Percentiles rank a stretch among this genome's conserved stretches.
These are phyloP conservation scores for Cyberlindnera mississippiensis DNA, from an alignment of 805 yeast genomes.

Conservation along the genomic window DNA sequence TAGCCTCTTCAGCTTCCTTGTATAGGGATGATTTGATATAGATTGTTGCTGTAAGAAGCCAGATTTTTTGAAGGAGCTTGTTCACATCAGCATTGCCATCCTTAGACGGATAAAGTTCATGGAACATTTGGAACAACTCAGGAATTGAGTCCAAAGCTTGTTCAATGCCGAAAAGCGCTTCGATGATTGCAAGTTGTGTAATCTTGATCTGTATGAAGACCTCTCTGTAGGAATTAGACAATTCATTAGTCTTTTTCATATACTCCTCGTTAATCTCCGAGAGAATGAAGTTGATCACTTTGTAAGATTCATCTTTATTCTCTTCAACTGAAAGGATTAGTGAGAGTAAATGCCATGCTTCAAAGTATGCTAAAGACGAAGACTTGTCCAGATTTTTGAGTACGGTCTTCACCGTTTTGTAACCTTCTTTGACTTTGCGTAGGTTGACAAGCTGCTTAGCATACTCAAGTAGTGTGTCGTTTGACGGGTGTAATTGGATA, in stretches of 20 bases:
- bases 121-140: conserved; percentile 58
- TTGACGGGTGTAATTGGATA: conserved; percentile 13
- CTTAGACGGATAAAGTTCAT: not conserved
- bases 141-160: conserved; percentile 62
- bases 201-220: conserved; percentile 62
- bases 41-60: conserved; percentile 71
- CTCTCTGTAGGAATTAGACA: conserved; percentile 8
- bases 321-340: conserved; percentile 62
- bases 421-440: conserved; percentile 40
- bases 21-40: conserved; percentile 52
- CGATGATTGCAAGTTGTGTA: conserved; percentile 70
- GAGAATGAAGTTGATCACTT: conserved; percentile 50
- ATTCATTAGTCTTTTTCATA: conserved; percentile 10
- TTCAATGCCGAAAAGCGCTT: conserved; percentile 52
- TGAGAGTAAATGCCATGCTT: conserved; percentile 64
- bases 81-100: conserved; percentile 17
- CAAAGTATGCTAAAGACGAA: conserved; percentile 43
- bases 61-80: conserved; percentile 50
- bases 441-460: conserved; percentile 45
- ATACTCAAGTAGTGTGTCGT: conserved; percentile 35
- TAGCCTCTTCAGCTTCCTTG: conserved; percentile 65
- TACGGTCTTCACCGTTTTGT: conserved; percentile 42
- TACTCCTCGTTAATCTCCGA: conserved; percentile 38
- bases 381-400: conserved; percentile 31
- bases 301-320: conserved; percentile 50